Evolutionary conservation across 352 stramenopile species (phyloP), one percentile per base, ranked within the genome.

Genomic region (Pythium grandisporangium): DNA sequence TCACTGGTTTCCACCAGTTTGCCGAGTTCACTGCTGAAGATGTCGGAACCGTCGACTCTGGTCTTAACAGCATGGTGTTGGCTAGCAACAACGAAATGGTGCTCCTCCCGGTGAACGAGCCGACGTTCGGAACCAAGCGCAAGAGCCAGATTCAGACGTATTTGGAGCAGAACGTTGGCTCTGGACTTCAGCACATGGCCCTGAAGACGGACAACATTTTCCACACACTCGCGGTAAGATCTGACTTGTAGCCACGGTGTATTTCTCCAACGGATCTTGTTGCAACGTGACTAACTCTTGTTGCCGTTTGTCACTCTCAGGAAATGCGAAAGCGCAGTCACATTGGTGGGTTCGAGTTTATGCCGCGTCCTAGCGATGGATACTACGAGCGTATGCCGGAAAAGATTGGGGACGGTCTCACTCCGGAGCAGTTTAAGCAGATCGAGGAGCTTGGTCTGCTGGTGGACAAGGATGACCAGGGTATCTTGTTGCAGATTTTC

Each of bases 131-230:
- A 42, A 91, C 74, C 10, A 93, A 87, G 61, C 72, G 87, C 44
- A 97, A 97, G 66, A 94, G 71, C 51, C 90, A 98, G 63, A 97
- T 98, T 52, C 88, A 98, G 63, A 98, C 91, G 6, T 98, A 95
- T 58, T 48, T 98, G 7, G 87, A 96, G 67, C 87, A 97, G 61
- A 98, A 98, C 58, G 83, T 95, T 26, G 95, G 95, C 21, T 45
- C 87, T 4, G 95, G 95, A 23, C 65, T 98, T 30, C 95, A 98
- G 73, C 93, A 98, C 73, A 90, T 98, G 60, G 93, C 93, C n/a
- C 71, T 98, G 39, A 97, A 97, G 61, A 98, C 92, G 2, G 60
- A 93, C 58, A 92, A 98, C 63, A 98, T 98, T 49, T 97, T 98
- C 60, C 55, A 77, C 19, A 98, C 93, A 12, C 63, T 98, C 42